Evolutionary conservation across 352 stramenopile genomes (phyloP).

Genomic region (Plasmopara viticola): DNA sequence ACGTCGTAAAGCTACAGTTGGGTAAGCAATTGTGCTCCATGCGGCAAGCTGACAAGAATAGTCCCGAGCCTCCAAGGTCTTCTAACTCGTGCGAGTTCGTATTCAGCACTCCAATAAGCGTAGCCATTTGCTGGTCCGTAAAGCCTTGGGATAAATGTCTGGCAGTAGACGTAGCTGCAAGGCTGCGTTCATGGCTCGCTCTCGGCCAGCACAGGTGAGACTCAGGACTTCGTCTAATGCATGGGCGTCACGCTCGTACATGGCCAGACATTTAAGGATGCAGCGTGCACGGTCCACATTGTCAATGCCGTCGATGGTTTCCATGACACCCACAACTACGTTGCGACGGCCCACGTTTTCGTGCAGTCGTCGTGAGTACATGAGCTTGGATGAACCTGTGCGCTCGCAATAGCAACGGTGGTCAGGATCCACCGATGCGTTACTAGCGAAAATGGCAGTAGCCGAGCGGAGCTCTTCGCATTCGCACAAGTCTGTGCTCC

Average conservation of each 20-base stretch:
- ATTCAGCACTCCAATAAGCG: too few relatives aligned
- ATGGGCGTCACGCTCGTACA: too few relatives aligned
- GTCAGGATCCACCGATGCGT: constrained; percentile 10
- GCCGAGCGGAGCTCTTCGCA: constrained; percentile 42
- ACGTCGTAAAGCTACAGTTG: too few relatives aligned
- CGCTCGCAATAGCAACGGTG: constrained; percentile 36
- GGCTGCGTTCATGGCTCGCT: constrained; percentile 35
- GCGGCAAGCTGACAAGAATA: too few relatives aligned
- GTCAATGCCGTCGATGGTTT: constrained; percentile 50
- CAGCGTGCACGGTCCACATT: constrained; percentile 68
- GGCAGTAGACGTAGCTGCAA: constrained; percentile 38
- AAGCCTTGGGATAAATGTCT: constrained; percentile 53
- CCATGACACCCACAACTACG: constrained; percentile 50
- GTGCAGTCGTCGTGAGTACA: constrained; percentile 41
- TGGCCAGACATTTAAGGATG: constrained; percentile 11
- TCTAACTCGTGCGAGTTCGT: too few relatives aligned
- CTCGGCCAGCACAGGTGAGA: constrained; percentile 28
- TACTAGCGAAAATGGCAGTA: constrained; percentile 13
- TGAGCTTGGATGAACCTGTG: constrained; percentile 18
- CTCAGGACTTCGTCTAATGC: too few relatives aligned
- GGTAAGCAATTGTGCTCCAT: too few relatives aligned
- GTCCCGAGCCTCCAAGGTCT: too few relatives aligned
- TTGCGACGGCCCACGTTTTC: constrained; percentile 39
- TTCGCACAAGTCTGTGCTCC: constrained; percentile 56
- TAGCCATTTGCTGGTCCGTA: constrained; percentile 18